phyloP scores from a whole-genome alignment of 768 basidiomycete species.

The Cubamyces lactineus region DNA sequence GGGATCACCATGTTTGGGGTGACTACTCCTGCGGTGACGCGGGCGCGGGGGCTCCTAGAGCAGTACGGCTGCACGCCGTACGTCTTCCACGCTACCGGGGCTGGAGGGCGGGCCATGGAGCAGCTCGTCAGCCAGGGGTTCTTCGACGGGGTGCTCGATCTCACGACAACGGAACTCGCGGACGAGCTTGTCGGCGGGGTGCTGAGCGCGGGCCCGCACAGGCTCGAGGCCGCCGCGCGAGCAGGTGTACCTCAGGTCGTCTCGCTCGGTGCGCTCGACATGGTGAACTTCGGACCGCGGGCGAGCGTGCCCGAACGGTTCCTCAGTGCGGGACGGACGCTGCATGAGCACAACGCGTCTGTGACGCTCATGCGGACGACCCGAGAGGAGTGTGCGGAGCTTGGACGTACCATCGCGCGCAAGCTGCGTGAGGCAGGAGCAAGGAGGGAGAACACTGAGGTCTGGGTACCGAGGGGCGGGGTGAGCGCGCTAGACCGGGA shows the following conservation, averaged over 20 bases:
- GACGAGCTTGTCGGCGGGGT: slow-evolving; percentile 28
- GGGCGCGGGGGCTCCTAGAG: slow-evolving; percentile 23
- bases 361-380: slow-evolving; percentile 28
- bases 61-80: slow-evolving; percentile 26
- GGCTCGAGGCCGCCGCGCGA: slow-evolving; percentile 22
- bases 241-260: slow-evolving; percentile 27
- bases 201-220: slow-evolving; percentile 26
- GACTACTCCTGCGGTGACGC: slow-evolving; percentile 28
- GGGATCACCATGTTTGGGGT: slow-evolving; percentile 31
- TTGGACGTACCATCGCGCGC: slow-evolving; percentile 19
- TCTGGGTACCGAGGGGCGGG: slow-evolving; percentile 24
- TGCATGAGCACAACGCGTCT: slow-evolving; percentile 23
- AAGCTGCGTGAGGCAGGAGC: slow-evolving; percentile 17
- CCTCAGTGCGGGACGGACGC: slow-evolving; percentile 4
- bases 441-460: slow-evolving; percentile 10
- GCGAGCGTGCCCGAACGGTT: slow-evolving; percentile 25
- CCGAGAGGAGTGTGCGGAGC: slow-evolving; percentile 18
- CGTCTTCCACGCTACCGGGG: slow-evolving; percentile 28
- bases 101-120: slow-evolving; percentile 27
- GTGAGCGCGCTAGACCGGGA: slow-evolving; percentile 18
- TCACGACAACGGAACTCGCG: slow-evolving; percentile 29
- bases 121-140: slow-evolving; percentile 20
- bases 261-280: slow-evolving; percentile 29
- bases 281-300: slow-evolving; percentile 28
- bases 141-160: slow-evolving; percentile 28